A percentile compares a stretch with the other conserved stretches of the same genome.
phyloP scores from a whole-genome alignment of 176 grass and related monocot species.

The Bolboschoenus planiculmis region DNA sequence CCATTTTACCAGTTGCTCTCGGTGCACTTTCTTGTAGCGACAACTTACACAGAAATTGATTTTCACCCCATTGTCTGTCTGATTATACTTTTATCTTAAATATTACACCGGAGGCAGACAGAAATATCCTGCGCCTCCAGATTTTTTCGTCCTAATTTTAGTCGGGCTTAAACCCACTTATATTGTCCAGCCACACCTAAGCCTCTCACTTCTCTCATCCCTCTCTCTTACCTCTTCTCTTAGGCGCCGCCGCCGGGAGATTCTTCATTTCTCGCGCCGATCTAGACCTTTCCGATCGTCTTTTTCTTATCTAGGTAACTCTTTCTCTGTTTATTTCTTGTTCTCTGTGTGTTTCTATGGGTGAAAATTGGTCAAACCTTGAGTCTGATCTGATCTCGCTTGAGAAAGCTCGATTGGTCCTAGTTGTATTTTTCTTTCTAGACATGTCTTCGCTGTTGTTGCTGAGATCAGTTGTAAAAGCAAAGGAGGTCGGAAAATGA shows the following conservation, averaged over 20 bases:
- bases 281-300: background rate
- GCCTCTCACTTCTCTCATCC: background rate
- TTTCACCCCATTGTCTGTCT: background rate
- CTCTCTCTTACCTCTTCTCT: background rate
- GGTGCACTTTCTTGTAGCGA: background rate
- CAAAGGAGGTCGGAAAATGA: background rate
- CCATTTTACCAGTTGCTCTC: background rate
- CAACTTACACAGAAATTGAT: background rate
- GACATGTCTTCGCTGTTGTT: background rate
- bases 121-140: background rate
- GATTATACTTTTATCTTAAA: background rate
- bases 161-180: slow-evolving; percentile 15
- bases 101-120: background rate
- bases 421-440: background rate
- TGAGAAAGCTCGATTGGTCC: background rate
- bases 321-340: background rate
- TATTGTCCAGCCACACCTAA: slow-evolving; percentile 11
- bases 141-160: background rate
- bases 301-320: background rate
- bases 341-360: background rate
- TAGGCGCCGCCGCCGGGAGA: slow-evolving; percentile 15
- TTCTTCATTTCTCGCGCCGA: background rate
- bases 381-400: background rate
- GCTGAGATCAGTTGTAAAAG: background rate
- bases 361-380: background rate